These are phyloP conservation scores for Colletotrichum gloeosporioides DNA, from an alignment of 2,329 filamentous ascomycete species.

Conservation along the genomic window DNA sequence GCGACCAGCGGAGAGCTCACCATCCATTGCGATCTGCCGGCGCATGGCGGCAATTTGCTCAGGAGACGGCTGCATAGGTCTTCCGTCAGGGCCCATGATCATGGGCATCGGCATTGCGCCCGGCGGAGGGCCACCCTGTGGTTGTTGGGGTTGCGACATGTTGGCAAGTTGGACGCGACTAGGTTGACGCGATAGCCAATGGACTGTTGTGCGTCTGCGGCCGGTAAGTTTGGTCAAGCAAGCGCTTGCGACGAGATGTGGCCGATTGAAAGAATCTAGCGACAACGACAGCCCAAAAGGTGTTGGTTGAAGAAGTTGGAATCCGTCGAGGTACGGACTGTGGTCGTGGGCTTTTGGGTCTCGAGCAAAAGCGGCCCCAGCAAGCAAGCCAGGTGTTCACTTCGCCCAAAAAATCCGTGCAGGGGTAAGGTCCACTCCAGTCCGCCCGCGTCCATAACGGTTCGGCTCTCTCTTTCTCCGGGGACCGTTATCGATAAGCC, in stretches of 20 bases:
- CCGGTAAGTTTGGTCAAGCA: not conserved
- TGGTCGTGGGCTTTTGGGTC: constrained; percentile 6
- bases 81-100: constrained; percentile 34
- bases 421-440: not conserved
- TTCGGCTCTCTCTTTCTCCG: constrained; percentile 20
- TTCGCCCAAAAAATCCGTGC: constrained; percentile 19
- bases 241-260: not conserved
- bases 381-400: constrained; percentile 26
- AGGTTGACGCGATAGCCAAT: not conserved
- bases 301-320: not conserved
- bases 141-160: constrained; percentile 1
- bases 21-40: constrained; percentile 77
- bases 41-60: constrained; percentile 89
- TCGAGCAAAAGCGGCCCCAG: constrained; percentile 13
- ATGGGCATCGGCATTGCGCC: constrained; percentile 33
- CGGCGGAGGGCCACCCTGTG: not conserved
- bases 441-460: not conserved
- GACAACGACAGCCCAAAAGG: not conserved
- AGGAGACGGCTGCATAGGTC: constrained; percentile 54
- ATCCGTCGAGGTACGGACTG: not conserved
- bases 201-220: not conserved
- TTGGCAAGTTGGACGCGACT: constrained; percentile 1
- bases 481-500: constrained; percentile 19
- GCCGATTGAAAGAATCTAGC: not conserved
- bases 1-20: not conserved